Percentiles rank a stretch among this genome's conserved stretches.
Conservation (phyloP, 768 basidiomycete genomes). For the Dioszegia crocea region DNA sequence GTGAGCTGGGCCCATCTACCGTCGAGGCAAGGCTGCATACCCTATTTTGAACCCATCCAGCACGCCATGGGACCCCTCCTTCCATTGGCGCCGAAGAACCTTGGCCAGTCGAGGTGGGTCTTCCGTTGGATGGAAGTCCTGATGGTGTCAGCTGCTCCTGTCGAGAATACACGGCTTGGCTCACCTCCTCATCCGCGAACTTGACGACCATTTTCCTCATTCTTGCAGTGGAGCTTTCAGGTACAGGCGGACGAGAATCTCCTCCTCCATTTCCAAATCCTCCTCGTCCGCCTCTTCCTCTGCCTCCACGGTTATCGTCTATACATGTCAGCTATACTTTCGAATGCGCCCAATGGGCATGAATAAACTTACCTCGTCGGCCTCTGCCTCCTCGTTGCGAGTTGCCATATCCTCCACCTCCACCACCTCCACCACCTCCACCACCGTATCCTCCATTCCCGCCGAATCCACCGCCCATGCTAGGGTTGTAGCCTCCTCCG, state of each 20-base stretch:
- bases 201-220: constrained; percentile 46
- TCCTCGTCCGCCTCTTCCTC: constrained; percentile 14
- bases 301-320: constrained; percentile 24
- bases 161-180: constrained; percentile 3
- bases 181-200: constrained; percentile 46
- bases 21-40: constrained; percentile 22
- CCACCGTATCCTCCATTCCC: constrained; percentile 17
- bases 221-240: constrained; percentile 29
- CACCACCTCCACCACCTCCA: constrained; percentile 31
- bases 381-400: constrained; percentile 26
- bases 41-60: constrained; percentile 50
- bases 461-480: constrained; percentile 12
- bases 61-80: constrained; percentile 40
- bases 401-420: constrained; percentile 23
- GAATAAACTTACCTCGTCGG: constrained; percentile 17
- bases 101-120: constrained; percentile 47
- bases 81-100: constrained; percentile 42
- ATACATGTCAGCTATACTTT: constrained; percentile 11
- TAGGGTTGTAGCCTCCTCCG: constrained; percentile 12
- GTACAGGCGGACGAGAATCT: constrained; percentile 15
- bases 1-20: background rate
- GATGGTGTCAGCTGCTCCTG: background rate
- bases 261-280: constrained; percentile 2
- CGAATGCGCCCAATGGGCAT: background rate
- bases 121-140: constrained; percentile 50